These are phyloP conservation scores for Macrophomina tecta DNA, from an alignment of 2,329 filamentous ascomycete genomes.

Conservation along the genomic window DNA sequence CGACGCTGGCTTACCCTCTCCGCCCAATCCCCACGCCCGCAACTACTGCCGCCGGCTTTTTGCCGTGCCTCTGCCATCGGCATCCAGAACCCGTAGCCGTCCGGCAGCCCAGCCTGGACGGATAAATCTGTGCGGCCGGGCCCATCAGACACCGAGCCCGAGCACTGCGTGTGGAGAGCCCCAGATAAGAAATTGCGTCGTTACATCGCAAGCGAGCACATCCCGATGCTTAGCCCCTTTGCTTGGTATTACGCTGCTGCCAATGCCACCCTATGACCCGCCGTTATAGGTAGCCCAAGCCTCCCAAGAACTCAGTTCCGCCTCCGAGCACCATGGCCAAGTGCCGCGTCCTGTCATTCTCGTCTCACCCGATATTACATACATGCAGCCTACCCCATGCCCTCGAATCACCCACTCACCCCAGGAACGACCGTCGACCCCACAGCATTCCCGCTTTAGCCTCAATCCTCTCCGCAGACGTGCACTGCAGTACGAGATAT, in stretches of 20 bases:
- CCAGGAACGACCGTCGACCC: conserved; percentile 10
- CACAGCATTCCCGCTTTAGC: conserved; percentile 4
- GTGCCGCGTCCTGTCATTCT: not conserved
- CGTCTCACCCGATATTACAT: conserved; percentile 25
- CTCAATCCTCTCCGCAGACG: conserved; percentile 5
- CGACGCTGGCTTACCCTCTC: not conserved
- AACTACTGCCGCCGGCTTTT: not conserved
- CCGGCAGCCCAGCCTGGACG: not conserved
- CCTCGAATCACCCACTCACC: conserved; percentile 9
- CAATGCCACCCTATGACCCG: not conserved
- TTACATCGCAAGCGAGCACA: conserved; percentile 21
- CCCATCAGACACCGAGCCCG: conserved; percentile 12
- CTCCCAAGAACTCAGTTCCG: not conserved
- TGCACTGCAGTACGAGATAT: not conserved
- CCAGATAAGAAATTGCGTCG: conserved; percentile 13
- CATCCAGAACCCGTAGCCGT: conserved; percentile 18
- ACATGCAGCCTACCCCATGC: not conserved
- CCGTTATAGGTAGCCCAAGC: conserved; percentile 1
- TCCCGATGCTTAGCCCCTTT: conserved; percentile 25
- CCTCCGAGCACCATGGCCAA: not conserved
- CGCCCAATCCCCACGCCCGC: conserved; percentile 11
- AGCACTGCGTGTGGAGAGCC: not conserved
- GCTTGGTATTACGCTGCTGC: conserved; percentile 1
- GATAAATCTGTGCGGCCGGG: conserved; percentile 8
- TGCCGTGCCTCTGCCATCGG: not conserved